Evolutionary conservation across 305 asterid genomes (phyloP).

Genomic region (Fraxinus albicans): DNA sequence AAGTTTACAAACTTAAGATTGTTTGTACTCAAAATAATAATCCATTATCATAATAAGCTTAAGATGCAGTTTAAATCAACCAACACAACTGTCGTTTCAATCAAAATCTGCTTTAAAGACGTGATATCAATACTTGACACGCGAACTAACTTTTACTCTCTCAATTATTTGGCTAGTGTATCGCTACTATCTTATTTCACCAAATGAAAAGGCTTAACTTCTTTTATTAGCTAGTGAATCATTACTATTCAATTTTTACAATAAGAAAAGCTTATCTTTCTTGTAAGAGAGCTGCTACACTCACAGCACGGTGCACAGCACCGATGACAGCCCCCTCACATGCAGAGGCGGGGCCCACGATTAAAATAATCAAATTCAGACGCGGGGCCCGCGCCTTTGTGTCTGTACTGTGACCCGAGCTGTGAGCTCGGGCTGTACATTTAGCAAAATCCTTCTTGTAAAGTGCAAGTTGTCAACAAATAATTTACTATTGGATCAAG

Average conservation of each 20-base stretch:
- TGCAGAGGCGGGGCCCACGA: no score
- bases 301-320: no score
- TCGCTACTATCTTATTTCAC: neutral
- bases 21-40: neutral
- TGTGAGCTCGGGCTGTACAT: no score
- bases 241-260: neutral
- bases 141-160: neutral
- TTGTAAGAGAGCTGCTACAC: no score
- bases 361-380: no score
- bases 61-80: neutral
- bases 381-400: no score
- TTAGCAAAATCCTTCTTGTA: neutral
- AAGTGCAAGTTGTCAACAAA: neutral
- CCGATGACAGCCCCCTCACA: no score
- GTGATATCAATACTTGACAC: no score
- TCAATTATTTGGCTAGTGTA: neutral
- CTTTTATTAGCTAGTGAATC: neutral
- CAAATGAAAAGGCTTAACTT: neutral
- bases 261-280: neutral
- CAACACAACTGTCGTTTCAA: neutral
- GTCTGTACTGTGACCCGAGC: no score
- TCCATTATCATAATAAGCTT: neutral
- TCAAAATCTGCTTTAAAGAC: neutral
- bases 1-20: neutral
- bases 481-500: neutral